Evolutionary conservation across 202 grass and related monocot genomes (phyloP).

Genomic region (Miscanthus sacchariflorus): DNA sequence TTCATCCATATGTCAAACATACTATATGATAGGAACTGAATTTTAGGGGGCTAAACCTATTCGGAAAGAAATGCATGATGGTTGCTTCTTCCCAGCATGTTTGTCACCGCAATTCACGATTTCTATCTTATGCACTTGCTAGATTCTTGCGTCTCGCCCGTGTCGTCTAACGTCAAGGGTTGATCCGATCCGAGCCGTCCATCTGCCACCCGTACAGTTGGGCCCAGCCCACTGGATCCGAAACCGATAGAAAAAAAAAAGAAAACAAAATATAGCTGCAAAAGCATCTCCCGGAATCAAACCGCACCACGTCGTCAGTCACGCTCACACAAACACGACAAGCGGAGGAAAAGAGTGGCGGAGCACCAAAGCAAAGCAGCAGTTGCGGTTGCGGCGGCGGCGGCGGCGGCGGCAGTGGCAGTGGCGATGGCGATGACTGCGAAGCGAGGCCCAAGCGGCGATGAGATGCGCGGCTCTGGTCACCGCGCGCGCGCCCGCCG

Average conservation of each 20-base stretch:
- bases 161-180: not conserved
- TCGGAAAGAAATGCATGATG: not conserved
- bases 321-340: slow-evolving; percentile 17
- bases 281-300: not conserved
- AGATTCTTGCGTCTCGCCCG: not conserved
- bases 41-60: not conserved
- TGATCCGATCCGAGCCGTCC: not conserved
- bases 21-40: no score
- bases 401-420: not conserved
- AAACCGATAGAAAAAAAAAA: not conserved
- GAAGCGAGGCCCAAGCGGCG: slow-evolving; percentile 20
- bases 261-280: not conserved
- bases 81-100: not conserved
- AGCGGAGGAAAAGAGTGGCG: slow-evolving; percentile 10
- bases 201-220: no score
- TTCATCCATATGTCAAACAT: no score
- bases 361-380: slow-evolving; percentile 20
- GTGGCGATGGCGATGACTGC: not conserved
- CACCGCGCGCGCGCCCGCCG: not conserved
- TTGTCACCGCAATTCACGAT: not conserved
- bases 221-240: not conserved
- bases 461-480: not conserved
- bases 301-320: slow-evolving; percentile 5
- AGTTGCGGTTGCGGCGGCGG: not conserved
- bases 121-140: not conserved